Evolutionary conservation across 192 early-diverging fungal genomes (phyloP).

Genomic region (Entomortierella beljakovae): DNA sequence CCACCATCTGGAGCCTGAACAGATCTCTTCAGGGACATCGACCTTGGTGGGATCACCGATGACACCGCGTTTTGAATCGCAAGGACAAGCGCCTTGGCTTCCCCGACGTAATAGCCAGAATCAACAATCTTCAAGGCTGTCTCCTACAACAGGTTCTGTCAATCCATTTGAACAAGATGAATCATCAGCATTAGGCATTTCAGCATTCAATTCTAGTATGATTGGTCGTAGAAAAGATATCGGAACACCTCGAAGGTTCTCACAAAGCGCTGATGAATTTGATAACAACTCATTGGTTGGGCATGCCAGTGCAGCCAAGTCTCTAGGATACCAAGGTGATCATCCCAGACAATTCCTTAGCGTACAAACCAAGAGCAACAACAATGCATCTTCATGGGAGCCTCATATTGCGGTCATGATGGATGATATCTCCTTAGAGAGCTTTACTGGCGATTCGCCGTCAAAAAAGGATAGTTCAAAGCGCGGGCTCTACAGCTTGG

Average conservation of each 20-base stretch:
- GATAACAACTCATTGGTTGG: too few species aligned
- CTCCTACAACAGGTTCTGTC: not conserved
- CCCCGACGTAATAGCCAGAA: not conserved
- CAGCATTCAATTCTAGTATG: too few species aligned
- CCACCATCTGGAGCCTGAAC: constrained; percentile 22
- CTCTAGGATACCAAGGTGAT: too few species aligned
- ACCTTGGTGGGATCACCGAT: constrained; percentile 37
- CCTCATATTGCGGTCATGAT: constrained; percentile 34
- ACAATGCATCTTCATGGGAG: not conserved
- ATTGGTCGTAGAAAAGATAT: too few species aligned
- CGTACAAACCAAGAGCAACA: not conserved
- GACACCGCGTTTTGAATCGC: constrained; percentile 16
- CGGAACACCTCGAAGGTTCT: too few species aligned
- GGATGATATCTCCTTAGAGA: constrained; percentile 40
- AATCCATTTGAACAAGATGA: not conserved
- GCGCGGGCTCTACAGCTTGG: not conserved
- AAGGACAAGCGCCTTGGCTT: constrained; percentile 11
- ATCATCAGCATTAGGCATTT: too few species aligned
- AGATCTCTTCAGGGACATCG: constrained; percentile 19
- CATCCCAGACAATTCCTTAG: not conserved
- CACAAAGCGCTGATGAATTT: too few species aligned
- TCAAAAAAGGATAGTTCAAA: not conserved
- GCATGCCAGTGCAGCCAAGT: too few species aligned
- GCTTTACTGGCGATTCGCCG: constrained; percentile 14
- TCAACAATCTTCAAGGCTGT: not conserved